phyloP scores from a whole-genome alignment of 2,329 filamentous ascomycete species.

The Penicillium palitans region DNA sequence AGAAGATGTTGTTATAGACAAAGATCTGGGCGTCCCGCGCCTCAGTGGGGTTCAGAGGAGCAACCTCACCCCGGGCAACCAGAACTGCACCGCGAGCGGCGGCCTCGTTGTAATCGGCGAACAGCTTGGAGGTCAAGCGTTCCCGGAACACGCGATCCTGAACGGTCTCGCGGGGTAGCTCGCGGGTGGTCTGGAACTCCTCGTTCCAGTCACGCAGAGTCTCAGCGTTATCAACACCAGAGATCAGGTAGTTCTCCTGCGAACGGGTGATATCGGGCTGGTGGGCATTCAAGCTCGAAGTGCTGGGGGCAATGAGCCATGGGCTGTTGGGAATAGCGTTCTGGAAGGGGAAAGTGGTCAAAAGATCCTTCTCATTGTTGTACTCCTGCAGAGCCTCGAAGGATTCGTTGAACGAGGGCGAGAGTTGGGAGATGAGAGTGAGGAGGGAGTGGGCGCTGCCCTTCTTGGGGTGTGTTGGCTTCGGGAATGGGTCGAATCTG shows the following conservation, averaged over 20 bases:
- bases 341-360: conserved; percentile 92
- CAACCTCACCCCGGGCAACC: conserved; percentile 88
- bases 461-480: conserved; percentile 69
- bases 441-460: conserved; percentile 82
- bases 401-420: conserved; percentile 74
- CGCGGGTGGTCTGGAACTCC: conserved; percentile 94
- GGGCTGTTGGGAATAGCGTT: conserved; percentile 90
- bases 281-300: conserved; percentile 66
- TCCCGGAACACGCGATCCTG: conserved; percentile 97
- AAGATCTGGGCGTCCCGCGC: conserved; percentile 93
- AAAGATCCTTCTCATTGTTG: conserved; percentile 80
- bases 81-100: conserved; percentile 88
- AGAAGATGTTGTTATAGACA: conserved; percentile 99
- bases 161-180: conserved; percentile 88
- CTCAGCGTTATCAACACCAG: conserved; percentile 89
- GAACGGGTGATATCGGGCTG: conserved; percentile 81
- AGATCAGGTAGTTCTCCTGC: conserved; percentile 87
- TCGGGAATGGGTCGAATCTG: conserved; percentile 90
- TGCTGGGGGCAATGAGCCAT: conserved; percentile 76
- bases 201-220: conserved; percentile 98
- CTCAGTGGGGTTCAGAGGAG: conserved; percentile 93
- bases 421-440: conserved; percentile 73
- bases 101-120: conserved; percentile 96
- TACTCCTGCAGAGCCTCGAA: conserved; percentile 80
- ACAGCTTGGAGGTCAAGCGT: conserved; percentile 89